Percentiles rank a stretch among this genome's conserved stretches.
Evolutionary conservation across 495 filamentous ascomycete genomes (phyloP).

Genomic region (Evansstolkia leycettana): DNA sequence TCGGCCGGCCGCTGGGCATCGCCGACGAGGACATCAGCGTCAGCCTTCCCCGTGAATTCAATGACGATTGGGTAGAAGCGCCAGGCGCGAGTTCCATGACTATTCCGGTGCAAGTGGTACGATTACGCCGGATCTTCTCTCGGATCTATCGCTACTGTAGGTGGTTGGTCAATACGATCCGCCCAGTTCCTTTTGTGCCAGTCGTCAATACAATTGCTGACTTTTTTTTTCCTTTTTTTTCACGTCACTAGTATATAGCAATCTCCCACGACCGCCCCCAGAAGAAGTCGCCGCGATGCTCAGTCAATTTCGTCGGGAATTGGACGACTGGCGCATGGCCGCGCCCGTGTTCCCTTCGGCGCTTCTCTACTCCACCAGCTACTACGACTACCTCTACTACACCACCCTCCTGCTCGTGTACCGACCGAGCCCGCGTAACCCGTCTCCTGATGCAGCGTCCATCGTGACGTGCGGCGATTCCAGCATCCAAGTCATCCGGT

Average conservation of each 20-base stretch:
- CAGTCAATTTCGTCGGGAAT: slow-evolving; percentile 32
- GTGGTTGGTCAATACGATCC: slow-evolving; percentile 1
- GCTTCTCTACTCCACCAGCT: slow-evolving; percentile 34
- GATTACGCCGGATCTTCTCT: slow-evolving; percentile 36
- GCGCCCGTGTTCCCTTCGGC: slow-evolving; percentile 28
- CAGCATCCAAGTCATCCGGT: slow-evolving; percentile 35
- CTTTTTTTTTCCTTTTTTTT: too few relatives aligned
- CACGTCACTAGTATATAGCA: slow-evolving; percentile 28
- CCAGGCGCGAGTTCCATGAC: slow-evolving; percentile 31
- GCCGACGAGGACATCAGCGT: slow-evolving; percentile 39
- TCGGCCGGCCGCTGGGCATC: slow-evolving; percentile 36
- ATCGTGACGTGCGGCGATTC: slow-evolving; percentile 38
- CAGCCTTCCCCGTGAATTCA: slow-evolving; percentile 30
- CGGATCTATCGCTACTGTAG: slow-evolving; percentile 34
- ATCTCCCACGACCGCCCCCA: slow-evolving; percentile 21
- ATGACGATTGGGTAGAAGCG: slow-evolving; percentile 30
- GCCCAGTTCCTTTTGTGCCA: too few relatives aligned
- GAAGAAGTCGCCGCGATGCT: slow-evolving; percentile 23
- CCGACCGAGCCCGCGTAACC: slow-evolving; percentile 35
- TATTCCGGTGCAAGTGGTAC: slow-evolving; percentile 36
- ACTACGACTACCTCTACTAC: slow-evolving; percentile 40
- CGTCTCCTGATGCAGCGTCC: slow-evolving; percentile 27
- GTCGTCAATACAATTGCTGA: too few relatives aligned
- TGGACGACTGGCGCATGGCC: slow-evolving; percentile 33
- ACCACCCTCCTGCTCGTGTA: slow-evolving; percentile 40